Conservation (phyloP, 257 asterid species). For the Echium plantagineum region DNA sequence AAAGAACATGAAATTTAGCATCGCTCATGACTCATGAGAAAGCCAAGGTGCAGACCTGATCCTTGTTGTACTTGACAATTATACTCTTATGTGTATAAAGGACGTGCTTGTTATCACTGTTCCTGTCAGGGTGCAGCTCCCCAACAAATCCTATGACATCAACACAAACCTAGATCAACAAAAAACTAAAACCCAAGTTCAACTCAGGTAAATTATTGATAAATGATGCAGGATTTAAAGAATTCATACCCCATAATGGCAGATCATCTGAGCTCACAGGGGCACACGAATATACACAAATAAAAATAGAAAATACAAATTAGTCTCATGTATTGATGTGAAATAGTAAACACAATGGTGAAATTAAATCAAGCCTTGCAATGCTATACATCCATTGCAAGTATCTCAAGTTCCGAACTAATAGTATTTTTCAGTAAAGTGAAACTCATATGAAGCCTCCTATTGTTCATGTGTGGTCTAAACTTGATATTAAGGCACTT, state of each 20-base stretch:
- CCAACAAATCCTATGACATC: conserved; percentile 48
- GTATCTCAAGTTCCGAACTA: too few species aligned
- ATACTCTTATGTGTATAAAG: conserved; percentile 57
- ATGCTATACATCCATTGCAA: not conserved
- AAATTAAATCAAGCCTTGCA: not conserved
- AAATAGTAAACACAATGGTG: not conserved
- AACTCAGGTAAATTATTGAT: not conserved
- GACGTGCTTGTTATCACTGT: conserved; percentile 41
- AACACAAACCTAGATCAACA: not conserved
- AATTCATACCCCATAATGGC: conserved; percentile 69
- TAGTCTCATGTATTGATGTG: not conserved
- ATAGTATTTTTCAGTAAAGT: too few species aligned
- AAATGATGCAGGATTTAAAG: not conserved
- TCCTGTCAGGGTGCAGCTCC: conserved; percentile 47
- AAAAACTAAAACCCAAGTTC: not conserved
- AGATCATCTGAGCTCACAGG: conserved; percentile 46
- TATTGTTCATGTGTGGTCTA: not conserved
- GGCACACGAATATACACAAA: not conserved
- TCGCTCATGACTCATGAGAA: not conserved
- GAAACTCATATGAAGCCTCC: not conserved
- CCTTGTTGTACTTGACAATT: conserved; percentile 46
- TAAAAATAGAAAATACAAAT: not conserved
- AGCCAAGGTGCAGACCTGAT: conserved; percentile 35
- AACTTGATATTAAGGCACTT: not conserved
- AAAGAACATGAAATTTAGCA: not conserved